Percentiles rank a stretch among this genome's conserved stretches.
These are phyloP conservation scores for Sugiyamaella lignohabitans DNA, from an alignment of 805 yeast genomes.

Conservation along the genomic window DNA sequence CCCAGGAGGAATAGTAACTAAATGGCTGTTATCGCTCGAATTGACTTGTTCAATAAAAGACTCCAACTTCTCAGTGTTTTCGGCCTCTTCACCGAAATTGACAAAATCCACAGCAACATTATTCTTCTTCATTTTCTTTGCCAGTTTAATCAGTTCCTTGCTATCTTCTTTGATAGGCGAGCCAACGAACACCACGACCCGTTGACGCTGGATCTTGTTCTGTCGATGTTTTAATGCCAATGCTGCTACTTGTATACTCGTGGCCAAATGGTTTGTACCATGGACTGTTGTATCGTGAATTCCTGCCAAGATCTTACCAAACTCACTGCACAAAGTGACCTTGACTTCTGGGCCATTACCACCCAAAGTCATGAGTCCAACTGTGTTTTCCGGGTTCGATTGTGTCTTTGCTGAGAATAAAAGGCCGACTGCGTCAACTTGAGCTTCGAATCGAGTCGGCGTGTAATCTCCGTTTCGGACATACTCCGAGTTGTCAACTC, in stretches of 20 bases:
- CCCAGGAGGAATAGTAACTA: constrained; percentile 84
- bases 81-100: constrained; percentile 83
- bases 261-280: constrained; percentile 63
- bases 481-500: constrained; percentile 89
- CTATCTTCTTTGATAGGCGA: constrained; percentile 68
- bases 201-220: constrained; percentile 84
- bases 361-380: constrained; percentile 83
- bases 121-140: constrained; percentile 89
- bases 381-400: constrained; percentile 89
- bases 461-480: constrained; percentile 94
- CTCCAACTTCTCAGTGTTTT: constrained; percentile 71
- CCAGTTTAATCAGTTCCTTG: constrained; percentile 72
- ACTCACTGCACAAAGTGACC: constrained; percentile 79
- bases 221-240: constrained; percentile 93
- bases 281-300: constrained; percentile 67
- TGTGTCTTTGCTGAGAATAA: constrained; percentile 81
- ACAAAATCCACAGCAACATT: constrained; percentile 83
- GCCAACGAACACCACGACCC: constrained; percentile 86
- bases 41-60: constrained; percentile 69
- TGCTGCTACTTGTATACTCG: constrained; percentile 89
- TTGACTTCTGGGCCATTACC: constrained; percentile 78
- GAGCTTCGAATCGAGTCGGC: constrained; percentile 85
- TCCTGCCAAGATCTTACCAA: constrained; percentile 78
- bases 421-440: constrained; percentile 79
- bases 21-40: constrained; percentile 54